phyloP scores from a whole-genome alignment of 1,284 basidiomycete genomes.

The Heliocybe sulcata region DNA sequence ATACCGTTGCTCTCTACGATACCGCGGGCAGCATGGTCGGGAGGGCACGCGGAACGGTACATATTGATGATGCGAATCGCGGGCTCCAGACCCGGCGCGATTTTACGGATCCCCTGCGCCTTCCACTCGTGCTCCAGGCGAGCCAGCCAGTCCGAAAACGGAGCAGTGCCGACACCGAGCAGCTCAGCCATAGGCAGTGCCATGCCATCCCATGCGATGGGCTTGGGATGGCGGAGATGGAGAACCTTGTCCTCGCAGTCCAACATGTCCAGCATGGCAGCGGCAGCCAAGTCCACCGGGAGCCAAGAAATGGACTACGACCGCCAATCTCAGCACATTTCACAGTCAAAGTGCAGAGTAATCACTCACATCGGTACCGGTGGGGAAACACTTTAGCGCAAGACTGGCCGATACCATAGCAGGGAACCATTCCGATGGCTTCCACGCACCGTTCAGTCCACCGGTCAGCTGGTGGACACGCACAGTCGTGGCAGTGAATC shows the following conservation, averaged over 20 bases:
- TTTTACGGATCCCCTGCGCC: background rate
- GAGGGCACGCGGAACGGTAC: background rate
- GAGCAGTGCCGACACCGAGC: background rate
- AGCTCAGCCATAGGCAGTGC: background rate
- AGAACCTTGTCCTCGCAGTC: background rate
- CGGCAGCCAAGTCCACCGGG: background rate
- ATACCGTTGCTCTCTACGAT: background rate
- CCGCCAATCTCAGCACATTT: too few species aligned
- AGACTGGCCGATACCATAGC: conserved; percentile 16
- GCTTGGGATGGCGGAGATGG: background rate
- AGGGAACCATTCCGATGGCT: conserved; percentile 22
- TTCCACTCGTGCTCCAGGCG: background rate
- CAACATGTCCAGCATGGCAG: background rate
- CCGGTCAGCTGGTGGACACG: conserved; percentile 21
- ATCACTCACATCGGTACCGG: conserved; percentile 6
- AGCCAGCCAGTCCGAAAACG: background rate
- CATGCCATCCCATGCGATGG: background rate
- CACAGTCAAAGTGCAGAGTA: too few species aligned
- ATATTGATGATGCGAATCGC: background rate
- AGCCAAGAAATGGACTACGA: background rate
- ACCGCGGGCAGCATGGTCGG: background rate
- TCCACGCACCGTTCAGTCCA: conserved; percentile 21
- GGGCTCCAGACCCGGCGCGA: background rate
- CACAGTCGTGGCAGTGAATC: conserved; percentile 12
- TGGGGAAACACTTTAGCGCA: conserved; percentile 11